Evolutionary conservation across 768 basidiomycete genomes (phyloP).

Genomic region (Leucosporidium creatinivorum): DNA sequence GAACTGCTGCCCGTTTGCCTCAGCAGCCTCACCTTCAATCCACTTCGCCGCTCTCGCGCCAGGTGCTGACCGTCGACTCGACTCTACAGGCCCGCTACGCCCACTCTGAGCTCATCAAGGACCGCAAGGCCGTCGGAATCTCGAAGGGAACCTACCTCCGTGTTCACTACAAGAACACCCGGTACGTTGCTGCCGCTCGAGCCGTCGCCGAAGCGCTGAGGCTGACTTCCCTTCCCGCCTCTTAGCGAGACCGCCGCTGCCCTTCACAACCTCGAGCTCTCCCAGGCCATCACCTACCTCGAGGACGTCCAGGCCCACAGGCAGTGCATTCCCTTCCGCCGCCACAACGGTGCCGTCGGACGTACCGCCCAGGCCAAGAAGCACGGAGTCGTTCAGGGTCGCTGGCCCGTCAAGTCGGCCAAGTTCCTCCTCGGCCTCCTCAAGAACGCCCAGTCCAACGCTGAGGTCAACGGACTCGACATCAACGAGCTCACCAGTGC

Average conservation of each 20-base stretch:
- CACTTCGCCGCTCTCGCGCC: no score
- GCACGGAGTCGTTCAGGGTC: slow-evolving; percentile 52
- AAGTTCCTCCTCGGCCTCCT: slow-evolving; percentile 87
- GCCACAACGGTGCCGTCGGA: slow-evolving; percentile 81
- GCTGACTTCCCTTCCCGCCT: not conserved
- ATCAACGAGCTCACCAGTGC: slow-evolving; percentile 70
- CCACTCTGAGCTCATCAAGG: slow-evolving; percentile 31
- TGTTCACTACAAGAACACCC: slow-evolving; percentile 99
- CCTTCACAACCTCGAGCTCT: slow-evolving; percentile 79
- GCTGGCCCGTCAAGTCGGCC: slow-evolving; percentile 99
- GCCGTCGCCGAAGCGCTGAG: slow-evolving; percentile 46
- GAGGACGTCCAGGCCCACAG: slow-evolving; percentile 93
- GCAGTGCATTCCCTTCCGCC: slow-evolving; percentile 89
- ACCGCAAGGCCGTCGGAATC: slow-evolving; percentile 37
- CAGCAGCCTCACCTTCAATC: not conserved
- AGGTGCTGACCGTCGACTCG: not conserved
- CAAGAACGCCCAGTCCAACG: slow-evolving; percentile 99
- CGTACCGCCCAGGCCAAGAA: slow-evolving; percentile 39
- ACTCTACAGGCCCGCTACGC: slow-evolving; percentile 29
- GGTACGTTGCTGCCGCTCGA: slow-evolving; percentile 6
- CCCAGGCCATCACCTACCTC: slow-evolving; percentile 92
- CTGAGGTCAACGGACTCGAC: slow-evolving; percentile 92
- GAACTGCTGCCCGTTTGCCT: not conserved
- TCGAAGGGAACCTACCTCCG: slow-evolving; percentile 56
- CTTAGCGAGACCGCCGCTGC: slow-evolving; percentile 80